Conservation (phyloP, 1,139 yeast species). For the Yamadazyma trypodendri region DNA sequence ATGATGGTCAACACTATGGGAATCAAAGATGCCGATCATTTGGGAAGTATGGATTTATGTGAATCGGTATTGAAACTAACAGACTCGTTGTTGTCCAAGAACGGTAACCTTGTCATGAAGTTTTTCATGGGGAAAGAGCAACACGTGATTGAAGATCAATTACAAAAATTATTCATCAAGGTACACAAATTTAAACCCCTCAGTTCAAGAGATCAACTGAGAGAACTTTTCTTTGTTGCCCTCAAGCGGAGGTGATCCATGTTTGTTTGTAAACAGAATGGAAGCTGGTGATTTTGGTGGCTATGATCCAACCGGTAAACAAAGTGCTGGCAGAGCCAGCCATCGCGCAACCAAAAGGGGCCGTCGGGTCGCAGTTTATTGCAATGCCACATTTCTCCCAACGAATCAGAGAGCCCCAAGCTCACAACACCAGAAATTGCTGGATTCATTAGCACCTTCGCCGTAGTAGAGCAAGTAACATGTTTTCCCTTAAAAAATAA, state of each 20-base stretch:
- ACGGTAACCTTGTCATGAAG: slow-evolving; percentile 43
- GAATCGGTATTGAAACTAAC: slow-evolving; percentile 36
- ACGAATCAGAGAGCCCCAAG: neutral
- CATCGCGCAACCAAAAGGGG: neutral
- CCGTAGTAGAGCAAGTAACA: neutral
- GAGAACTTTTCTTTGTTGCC: slow-evolving; percentile 39
- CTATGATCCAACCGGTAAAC: neutral
- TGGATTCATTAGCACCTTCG: too few relatives aligned
- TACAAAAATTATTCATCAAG: slow-evolving; percentile 29
- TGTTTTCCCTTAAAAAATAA: neutral
- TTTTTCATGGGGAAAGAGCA: slow-evolving; percentile 45
- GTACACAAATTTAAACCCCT: slow-evolving; percentile 35
- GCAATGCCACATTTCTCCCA: neutral
- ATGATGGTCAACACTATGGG: slow-evolving; percentile 53
- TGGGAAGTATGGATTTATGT: slow-evolving; percentile 47
- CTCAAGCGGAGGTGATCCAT: slow-evolving; percentile 14
- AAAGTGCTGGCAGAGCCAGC: neutral
- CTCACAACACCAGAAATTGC: neutral
- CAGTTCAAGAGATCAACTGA: slow-evolving; percentile 40
- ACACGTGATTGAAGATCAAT: slow-evolving; percentile 21
- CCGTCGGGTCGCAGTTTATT: neutral
- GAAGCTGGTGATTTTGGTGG: slow-evolving; percentile 1
- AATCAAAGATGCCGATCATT: slow-evolving; percentile 41
- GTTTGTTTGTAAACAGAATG: neutral
- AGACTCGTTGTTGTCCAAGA: slow-evolving; percentile 24